Evolutionary conservation across 257 asterid genomes (phyloP), one percentile per base, ranked within the genome.

Genomic region (Nicotiana benthamiana): DNA sequence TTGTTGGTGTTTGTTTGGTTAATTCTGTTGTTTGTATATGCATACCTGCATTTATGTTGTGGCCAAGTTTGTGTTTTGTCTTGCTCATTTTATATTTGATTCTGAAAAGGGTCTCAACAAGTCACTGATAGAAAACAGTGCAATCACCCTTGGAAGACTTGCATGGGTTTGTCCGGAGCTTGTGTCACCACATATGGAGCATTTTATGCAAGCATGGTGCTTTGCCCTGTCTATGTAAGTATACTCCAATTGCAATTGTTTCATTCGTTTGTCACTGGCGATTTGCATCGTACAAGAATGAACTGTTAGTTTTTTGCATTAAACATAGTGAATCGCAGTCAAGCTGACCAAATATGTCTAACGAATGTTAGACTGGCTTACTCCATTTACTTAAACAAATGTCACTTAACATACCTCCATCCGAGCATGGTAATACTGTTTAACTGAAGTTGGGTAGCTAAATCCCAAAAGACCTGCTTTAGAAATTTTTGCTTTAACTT

Each of bases 131-230:
- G 98, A 94, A 89, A 94, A 94, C 87, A 90, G 97, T 62, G 98
- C 98, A 80, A 94, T 94, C 83, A 93, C 97, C 13, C 92, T 94
- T 60, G 98, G 98, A 79, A 88, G 98, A 79, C 93, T 94, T 80
- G 98, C 96, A 22, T 93, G 94, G 97, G 97, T 90, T 72, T 93
- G 97, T 79, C 97, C 98, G 7, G 97, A 94, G 87, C 91, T 93
- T 64, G 98, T 94, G 75, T 86, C 98, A 60, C 98, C 96, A 12
- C 97, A 91, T 85, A 89, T 94, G 98, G 98, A 91, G 89, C 98
- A 94, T 90, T 94, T 94, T 87, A 88, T 94, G 98, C 97, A 91
- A 87, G 75, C 92, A 18, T 94, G 98, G 98, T 94, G 97, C 82
- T 81, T 90, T 79, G 97, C 98, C 85, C 86, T 94, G 88, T 92